Conservation (phyloP, 2,329 filamentous ascomycete genomes). For the Aspergillus fructus region DNA sequence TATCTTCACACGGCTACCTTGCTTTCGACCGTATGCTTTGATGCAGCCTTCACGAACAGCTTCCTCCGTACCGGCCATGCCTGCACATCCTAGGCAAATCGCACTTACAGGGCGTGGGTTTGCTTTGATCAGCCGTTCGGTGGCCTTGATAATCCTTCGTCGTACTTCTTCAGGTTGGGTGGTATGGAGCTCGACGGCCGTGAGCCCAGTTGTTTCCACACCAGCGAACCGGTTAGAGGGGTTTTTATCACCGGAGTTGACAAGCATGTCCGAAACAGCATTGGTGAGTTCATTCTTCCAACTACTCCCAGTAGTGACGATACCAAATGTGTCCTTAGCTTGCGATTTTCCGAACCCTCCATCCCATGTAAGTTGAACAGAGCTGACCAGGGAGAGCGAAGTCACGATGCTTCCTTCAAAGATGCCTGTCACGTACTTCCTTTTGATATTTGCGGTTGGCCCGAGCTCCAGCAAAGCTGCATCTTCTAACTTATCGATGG, state of each 20-base stretch:
- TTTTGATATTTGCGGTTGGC: constrained; percentile 19
- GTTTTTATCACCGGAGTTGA: constrained; percentile 40
- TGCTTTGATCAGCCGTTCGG: constrained; percentile 61
- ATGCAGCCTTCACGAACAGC: constrained; percentile 70
- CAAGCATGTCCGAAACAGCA: constrained; percentile 66
- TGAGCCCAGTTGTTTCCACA: constrained; percentile 77
- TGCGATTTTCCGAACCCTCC: constrained; percentile 34
- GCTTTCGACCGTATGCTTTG: constrained; percentile 61
- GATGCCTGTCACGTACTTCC: constrained; percentile 71
- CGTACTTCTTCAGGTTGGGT: constrained; percentile 64
- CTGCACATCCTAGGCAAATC: constrained; percentile 83
- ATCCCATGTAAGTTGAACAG: constrained; percentile 30
- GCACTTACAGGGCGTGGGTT: constrained; percentile 55
- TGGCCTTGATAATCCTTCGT: constrained; percentile 67
- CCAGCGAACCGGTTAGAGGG: constrained; percentile 65
- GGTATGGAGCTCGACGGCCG: constrained; percentile 75
- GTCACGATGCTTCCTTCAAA: constrained; percentile 78
- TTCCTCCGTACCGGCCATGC: constrained; percentile 82
- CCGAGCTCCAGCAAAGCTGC: constrained; percentile 24
- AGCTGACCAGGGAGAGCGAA: constrained; percentile 56
- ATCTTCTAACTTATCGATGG: constrained; percentile 31
- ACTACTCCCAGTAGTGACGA: constrained; percentile 81
- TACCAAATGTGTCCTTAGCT: constrained; percentile 64
- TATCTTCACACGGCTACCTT: constrained; percentile 63
- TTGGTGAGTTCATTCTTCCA: constrained; percentile 73